Conservation (phyloP, 495 filamentous ascomycete genomes). For the Penicillium tannophilum region DNA sequence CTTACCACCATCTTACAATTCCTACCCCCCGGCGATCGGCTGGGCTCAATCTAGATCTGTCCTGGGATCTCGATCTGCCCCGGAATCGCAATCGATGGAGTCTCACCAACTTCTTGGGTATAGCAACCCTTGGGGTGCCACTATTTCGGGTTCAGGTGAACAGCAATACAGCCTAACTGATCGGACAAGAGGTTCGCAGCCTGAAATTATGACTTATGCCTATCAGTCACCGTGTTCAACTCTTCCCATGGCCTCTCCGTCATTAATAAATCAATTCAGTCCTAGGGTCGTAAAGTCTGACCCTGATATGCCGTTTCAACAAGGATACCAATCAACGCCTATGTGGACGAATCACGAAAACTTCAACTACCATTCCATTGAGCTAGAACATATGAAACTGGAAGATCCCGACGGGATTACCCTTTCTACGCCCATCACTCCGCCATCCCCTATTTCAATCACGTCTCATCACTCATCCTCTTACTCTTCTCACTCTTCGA, state of each 20-base stretch:
- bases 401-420: conserved; percentile 1
- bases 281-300: neutral
- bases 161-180: conserved; percentile 5
- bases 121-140: conserved; percentile 11
- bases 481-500: neutral
- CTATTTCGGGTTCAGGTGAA: conserved; percentile 11
- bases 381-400: neutral
- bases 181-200: conserved; percentile 2
- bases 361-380: neutral
- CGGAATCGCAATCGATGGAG: conserved; percentile 20
- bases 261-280: neutral
- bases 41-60: conserved; percentile 33
- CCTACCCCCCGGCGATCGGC: conserved; percentile 14
- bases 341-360: neutral
- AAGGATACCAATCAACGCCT: neutral
- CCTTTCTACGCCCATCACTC: neutral
- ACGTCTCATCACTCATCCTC: conserved; percentile 24
- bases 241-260: conserved; percentile 1
- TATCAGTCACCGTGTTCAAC: neutral
- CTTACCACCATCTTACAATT: conserved; percentile 17
- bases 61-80: conserved; percentile 21
- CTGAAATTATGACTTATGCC: neutral
- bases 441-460: conserved; percentile 26
- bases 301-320: neutral
- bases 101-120: conserved; percentile 22